Evolutionary conservation across 2,329 filamentous ascomycete genomes (phyloP).

Genomic region (Leptographium wingfieldii): DNA sequence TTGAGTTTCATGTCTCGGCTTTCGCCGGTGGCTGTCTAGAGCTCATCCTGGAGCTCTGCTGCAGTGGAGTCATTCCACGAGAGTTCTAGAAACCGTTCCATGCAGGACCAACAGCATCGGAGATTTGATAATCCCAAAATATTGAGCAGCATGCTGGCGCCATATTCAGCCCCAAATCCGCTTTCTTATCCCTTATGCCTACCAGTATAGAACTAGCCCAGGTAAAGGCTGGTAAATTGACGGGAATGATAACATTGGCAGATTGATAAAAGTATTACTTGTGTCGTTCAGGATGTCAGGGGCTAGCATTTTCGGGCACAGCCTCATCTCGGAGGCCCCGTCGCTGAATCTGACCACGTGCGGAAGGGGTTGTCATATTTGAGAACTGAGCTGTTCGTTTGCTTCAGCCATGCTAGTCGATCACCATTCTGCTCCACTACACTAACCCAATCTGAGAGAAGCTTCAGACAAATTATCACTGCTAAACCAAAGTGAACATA

Average conservation of each 20-base stretch:
- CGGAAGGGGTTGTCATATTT: neutral
- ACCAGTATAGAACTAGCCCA: neutral
- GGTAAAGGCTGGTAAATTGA: too few species aligned
- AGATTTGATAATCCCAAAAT: neutral
- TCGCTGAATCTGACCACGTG: neutral
- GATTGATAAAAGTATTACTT: too few species aligned
- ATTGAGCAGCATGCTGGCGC: neutral
- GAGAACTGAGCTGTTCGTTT: neutral
- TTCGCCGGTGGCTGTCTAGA: neutral
- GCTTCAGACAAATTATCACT: too few species aligned
- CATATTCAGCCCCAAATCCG: neutral
- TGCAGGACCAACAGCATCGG: neutral
- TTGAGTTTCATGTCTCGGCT: neutral
- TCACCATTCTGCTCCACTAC: too few species aligned
- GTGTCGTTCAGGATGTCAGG: too few species aligned
- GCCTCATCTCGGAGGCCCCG: neutral
- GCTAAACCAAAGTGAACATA: too few species aligned
- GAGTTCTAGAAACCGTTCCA: neutral
- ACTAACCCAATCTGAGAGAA: too few species aligned
- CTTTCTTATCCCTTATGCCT: neutral
- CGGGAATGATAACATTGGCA: too few species aligned
- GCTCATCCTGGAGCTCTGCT: neutral
- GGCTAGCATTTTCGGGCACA: neutral
- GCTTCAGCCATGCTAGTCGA: too few species aligned
- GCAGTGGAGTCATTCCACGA: too few species aligned